Base-by-base conservation (phyloP, 768 basidiomycete genomes). In the Auricularia sp. region DNA sequence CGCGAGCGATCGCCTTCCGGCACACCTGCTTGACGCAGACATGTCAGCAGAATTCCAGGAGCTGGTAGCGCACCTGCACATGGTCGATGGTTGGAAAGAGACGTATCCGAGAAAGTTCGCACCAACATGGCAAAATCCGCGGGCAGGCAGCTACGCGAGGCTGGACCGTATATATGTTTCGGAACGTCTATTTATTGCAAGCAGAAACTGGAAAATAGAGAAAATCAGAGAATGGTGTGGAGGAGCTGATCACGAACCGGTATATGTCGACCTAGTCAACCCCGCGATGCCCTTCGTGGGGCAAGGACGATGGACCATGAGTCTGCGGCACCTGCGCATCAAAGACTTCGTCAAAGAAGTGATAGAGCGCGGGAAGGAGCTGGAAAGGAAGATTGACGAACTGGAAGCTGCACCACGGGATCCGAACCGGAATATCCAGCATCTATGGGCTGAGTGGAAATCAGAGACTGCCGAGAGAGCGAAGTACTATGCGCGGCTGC, bases 1-100 rank as follows among this genome's bases (percentile, higher is more conserved):
- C 4, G 44, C n/a, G 0, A 61, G 68, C 10, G 71, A 72, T 51
- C 54, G 69, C 0, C 36, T 67, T 3, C 70, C 71, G n/a, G 43
- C 36, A 21, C 53, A 21, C 53, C 53, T 54, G 8, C 8, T 10
- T n/a, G 21, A 16, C 53, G 18, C 14, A 54, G 53, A 54, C 53
- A 29, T 29, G 18, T 54, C 53, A 21, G 53, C 53, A 6, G 14
- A 16, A 7, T 54, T 54, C n/a, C 53, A 18, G 53, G 53, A 54
- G 53, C n/a, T 54, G n/a, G 6, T 54, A 6, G n/a, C 53, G 6
- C 21, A 29, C 7, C 53, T 54, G 8, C 10, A 21, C 8, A 7
- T 54, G 6, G n/a, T 54, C 7, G 53, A 54, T 54, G 53, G 53
- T 6, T 54, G 53, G 53, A 7, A n/a, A 54, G 23, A 29, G 21